Base-by-base conservation (phyloP, 805 yeast genomes). In the Metschnikowia kofuensis region DNA sequence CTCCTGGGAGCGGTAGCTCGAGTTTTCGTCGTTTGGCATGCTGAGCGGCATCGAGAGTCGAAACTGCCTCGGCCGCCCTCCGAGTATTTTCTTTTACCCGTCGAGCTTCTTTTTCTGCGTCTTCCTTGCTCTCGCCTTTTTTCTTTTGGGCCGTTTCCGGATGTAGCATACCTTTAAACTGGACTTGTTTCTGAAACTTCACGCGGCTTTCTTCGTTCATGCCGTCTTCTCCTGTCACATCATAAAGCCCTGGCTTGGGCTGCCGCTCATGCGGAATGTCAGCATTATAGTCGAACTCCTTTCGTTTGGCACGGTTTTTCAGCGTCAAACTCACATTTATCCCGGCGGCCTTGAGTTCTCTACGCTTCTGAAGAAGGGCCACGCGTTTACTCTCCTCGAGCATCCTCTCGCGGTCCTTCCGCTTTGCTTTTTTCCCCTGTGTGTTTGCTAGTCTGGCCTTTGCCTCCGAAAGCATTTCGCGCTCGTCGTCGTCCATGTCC, bases 401-500 rank as follows among this genome's bases (percentile, higher is more conserved):
- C 78, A 87, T 77, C 44, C 94, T 72, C 63, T 92, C 98, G 49
- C 97, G 74, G 2, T 85, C 88, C 62, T 91, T 89, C 50, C 98
- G 69, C 50, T 91, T 88, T 0, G 97, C 97, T 66, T 92, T 92
- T 57, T 91, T 90, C 51, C 98, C 99, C 64, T 87, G 89, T 0
- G 97, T 90, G 59, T 89, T 91, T 11, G 96, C 88, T 54, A 92
- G 70, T 57, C 99, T 78, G 1, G 97, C 96, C 42, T 85, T 78
- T 0, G 99, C 99, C 63, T 94, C 99, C n/a, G 89, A 82, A 7
- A 91, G 66, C 97, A 91, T 89, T 64, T 92, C 97, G 48, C 79
- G 70, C 59, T 92, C 97, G 50, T 89, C 96, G 38, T 89, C 97
- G 49, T 84, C 91, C 75, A 89, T 70, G 28, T 84, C 87, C 12